A percentile compares a stretch with the other conserved stretches of the same genome.
Conservation (phyloP, 177 flowering plant species). For the Tripterygium wilfordii region DNA sequence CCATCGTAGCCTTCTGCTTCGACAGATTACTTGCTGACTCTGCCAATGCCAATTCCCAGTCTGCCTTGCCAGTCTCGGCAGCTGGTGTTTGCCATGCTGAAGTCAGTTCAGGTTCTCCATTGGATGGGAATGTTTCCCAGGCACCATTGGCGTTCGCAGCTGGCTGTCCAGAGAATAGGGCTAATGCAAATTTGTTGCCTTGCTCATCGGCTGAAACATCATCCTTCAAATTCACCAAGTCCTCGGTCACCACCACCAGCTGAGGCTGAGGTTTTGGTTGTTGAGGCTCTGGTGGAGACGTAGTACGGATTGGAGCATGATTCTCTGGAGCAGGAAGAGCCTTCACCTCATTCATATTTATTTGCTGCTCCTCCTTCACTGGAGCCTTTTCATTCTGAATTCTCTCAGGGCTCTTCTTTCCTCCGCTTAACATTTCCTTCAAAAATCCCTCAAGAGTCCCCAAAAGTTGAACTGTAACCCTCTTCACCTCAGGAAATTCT, state of each 20-base stretch:
- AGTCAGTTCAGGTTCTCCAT: conserved; percentile 55
- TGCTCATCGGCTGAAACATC: conserved; percentile 81
- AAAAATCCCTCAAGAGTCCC: conserved; percentile 77
- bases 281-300: conserved; percentile 38
- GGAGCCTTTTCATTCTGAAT: conserved; percentile 19
- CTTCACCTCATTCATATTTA: conserved; percentile 77
- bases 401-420: conserved; percentile 65
- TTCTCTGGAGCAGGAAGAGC: conserved; percentile 84
- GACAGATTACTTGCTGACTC: conserved; percentile 72
- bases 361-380: conserved; percentile 37
- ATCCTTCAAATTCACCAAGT: conserved; percentile 74
- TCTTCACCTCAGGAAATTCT: conserved; percentile 83
- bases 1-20: conserved; percentile 66
- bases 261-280: too few relatives aligned
- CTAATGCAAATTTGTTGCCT: conserved; percentile 77
- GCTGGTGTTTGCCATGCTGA: conserved; percentile 93
- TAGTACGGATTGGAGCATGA: conserved; percentile 52
- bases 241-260: conserved; percentile 38
- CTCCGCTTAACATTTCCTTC: conserved; percentile 73
- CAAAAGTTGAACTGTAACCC: conserved; percentile 61
- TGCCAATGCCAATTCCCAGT: conserved; percentile 94
- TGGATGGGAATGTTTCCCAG: conserved; percentile 75
- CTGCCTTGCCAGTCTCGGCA: conserved; percentile 78
- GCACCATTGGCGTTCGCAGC: conserved; percentile 43
- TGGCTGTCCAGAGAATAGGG: conserved; percentile 67